phyloP scores from a whole-genome alignment of 2,329 filamentous ascomycete species.

The Shiraia bambusicola region DNA sequence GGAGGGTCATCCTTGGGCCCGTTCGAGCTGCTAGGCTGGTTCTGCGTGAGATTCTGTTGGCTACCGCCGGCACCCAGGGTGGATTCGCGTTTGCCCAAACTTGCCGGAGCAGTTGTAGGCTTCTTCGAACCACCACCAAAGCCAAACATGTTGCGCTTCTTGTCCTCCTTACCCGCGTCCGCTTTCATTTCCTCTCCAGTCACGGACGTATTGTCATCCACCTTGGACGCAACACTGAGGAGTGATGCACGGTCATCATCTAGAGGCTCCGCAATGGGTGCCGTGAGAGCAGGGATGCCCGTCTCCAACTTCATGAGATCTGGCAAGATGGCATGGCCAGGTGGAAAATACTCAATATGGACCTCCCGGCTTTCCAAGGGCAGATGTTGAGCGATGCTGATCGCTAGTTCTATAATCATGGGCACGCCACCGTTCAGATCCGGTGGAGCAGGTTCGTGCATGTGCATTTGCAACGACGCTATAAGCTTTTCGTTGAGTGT shows the following conservation, averaged over 20 bases:
- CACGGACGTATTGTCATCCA: constrained; percentile 31
- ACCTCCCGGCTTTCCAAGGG: constrained; percentile 92
- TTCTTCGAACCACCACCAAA: constrained; percentile 46
- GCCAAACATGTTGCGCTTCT: constrained; percentile 48
- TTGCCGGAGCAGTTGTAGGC: constrained; percentile 28
- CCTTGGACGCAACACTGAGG: constrained; percentile 35
- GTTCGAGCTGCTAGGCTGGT: constrained; percentile 45
- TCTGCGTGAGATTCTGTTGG: constrained; percentile 38
- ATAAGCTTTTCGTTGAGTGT: constrained; percentile 69
- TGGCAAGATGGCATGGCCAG: constrained; percentile 68
- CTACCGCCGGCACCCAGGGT: constrained; percentile 42
- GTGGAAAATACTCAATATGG: constrained; percentile 79
- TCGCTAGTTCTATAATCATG: constrained; percentile 90
- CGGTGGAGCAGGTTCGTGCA: constrained; percentile 73
- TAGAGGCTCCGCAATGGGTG: constrained; percentile 46
- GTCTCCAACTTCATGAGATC: constrained; percentile 83
- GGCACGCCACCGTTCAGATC: constrained; percentile 85
- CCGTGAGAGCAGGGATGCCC: constrained; percentile 51
- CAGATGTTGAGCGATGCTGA: constrained; percentile 81
- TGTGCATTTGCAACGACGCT: constrained; percentile 68
- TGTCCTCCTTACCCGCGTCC: constrained; percentile 37
- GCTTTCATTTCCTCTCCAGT: constrained; percentile 34
- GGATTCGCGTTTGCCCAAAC: constrained; percentile 45
- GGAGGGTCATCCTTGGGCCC: constrained; percentile 43
- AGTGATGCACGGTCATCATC: constrained; percentile 46